These are phyloP conservation scores for Teunomyces kruisii DNA, from an alignment of 805 yeast species.

Conservation along the genomic window DNA sequence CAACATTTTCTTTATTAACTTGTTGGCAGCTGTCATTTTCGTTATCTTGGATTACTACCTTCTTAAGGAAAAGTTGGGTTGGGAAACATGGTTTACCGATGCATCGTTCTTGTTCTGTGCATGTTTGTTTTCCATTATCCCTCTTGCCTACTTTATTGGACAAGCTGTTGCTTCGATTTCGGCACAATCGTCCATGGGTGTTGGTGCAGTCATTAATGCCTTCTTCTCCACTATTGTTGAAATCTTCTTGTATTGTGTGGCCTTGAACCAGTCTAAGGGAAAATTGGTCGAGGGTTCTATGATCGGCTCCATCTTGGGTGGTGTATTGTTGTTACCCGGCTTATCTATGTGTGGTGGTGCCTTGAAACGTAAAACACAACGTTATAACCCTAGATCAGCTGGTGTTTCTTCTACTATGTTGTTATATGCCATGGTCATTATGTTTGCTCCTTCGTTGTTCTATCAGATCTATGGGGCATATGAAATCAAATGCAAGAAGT, in stretches of 20 bases:
- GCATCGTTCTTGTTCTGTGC: constrained; percentile 68
- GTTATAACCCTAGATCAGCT: constrained; percentile 94
- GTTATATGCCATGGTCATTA: constrained; percentile 82
- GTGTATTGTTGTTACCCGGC: constrained; percentile 88
- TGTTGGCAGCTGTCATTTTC: constrained; percentile 74
- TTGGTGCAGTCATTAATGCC: constrained; percentile 97
- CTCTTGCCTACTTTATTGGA: constrained; percentile 94
- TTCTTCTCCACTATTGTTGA: constrained; percentile 96
- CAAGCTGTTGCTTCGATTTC: constrained; percentile 99
- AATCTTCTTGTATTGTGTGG: constrained; percentile 88
- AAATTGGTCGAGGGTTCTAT: constrained; percentile 92
- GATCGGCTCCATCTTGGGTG: constrained; percentile 92
- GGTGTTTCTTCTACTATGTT: constrained; percentile 97
- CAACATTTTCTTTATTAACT: constrained; percentile 85
- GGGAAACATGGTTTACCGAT: constrained; percentile 50
- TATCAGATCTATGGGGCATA: constrained; percentile 89
- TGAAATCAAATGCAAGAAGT: constrained; percentile 67
- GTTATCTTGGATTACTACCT: constrained; percentile 78
- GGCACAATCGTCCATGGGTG: constrained; percentile 98
- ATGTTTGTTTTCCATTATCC: constrained; percentile 82
- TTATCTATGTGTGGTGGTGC: constrained; percentile 98
- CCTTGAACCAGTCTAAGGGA: constrained; percentile 81
- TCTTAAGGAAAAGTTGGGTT: constrained; percentile 44
- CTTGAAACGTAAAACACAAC: constrained; percentile 82
- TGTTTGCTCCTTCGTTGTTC: constrained; percentile 89